Evolutionary conservation across 2,329 filamentous ascomycete genomes (phyloP).

Genomic region (Apiospora saccharicola): DNA sequence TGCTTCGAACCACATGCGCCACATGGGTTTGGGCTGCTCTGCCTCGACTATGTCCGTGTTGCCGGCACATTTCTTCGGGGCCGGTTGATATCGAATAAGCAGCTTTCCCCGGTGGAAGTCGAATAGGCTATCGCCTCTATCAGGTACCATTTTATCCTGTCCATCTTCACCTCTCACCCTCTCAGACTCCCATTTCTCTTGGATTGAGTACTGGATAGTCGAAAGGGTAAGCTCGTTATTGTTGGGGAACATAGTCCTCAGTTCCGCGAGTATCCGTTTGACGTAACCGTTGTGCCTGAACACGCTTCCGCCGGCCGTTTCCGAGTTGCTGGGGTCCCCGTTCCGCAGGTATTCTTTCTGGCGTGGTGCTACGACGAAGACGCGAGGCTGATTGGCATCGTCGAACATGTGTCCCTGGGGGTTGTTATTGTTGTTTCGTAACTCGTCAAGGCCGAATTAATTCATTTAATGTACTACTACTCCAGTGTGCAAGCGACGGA

Average conservation of each 20-base stretch:
- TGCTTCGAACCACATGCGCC: slow-evolving; percentile 17
- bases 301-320: not conserved
- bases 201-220: not conserved
- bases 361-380: slow-evolving; percentile 17
- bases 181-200: no score
- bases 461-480: not conserved
- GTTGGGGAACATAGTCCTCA: not conserved
- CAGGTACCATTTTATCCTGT: no score
- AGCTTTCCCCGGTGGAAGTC: slow-evolving; percentile 11
- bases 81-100: slow-evolving; percentile 20
- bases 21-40: not conserved
- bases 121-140: not conserved
- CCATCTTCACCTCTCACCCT: no score
- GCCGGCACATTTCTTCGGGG: not conserved
- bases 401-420: slow-evolving; percentile 20
- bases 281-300: not conserved
- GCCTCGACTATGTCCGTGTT: not conserved
- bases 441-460: not conserved
- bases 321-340: not conserved
- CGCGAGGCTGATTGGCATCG: not conserved
- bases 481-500: not conserved
- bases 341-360: not conserved
- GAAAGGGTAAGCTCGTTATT: not conserved
- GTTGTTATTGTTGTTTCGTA: not conserved
- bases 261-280: not conserved